Percentiles rank a stretch among this genome's conserved stretches.
These are phyloP conservation scores for Metschnikowia kofuensis DNA, from an alignment of 805 yeast species.

Conservation along the genomic window DNA sequence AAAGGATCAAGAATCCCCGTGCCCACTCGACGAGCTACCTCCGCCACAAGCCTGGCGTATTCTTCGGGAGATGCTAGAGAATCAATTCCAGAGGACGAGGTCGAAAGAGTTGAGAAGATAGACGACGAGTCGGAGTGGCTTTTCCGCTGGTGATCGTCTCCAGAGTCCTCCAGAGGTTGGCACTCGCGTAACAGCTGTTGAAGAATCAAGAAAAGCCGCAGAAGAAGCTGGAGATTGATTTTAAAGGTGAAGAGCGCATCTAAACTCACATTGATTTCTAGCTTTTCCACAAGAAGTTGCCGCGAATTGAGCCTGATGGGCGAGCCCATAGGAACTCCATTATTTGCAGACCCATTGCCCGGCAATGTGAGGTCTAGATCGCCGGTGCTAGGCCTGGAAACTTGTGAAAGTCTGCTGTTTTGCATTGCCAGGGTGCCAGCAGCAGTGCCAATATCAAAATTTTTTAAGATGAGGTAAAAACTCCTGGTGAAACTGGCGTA, in stretches of 20 bases:
- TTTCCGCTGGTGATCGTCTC: constrained; percentile 1
- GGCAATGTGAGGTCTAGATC: neutral
- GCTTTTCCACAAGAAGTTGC: constrained; percentile 41
- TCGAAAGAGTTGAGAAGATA: constrained; percentile 32
- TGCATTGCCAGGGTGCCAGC: constrained; percentile 1
- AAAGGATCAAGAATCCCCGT: constrained; percentile 41
- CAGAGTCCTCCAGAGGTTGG: constrained; percentile 1
- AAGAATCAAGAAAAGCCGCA: constrained; percentile 26
- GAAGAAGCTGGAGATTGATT: constrained; percentile 29
- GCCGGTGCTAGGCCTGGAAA: neutral
- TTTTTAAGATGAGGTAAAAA: constrained; percentile 32
- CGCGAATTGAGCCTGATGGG: constrained; percentile 40
- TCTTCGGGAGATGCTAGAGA: constrained; percentile 29
- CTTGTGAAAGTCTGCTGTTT: neutral
- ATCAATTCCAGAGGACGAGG: constrained; percentile 22
- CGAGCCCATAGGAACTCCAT: constrained; percentile 21
- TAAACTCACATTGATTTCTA: constrained; percentile 40
- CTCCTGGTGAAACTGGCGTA: constrained; percentile 35
- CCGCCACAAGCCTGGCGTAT: constrained; percentile 26
- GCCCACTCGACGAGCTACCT: constrained; percentile 27
- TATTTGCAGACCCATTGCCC: constrained; percentile 3
- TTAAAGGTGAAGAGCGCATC: constrained; percentile 40
- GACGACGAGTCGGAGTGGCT: constrained; percentile 29
- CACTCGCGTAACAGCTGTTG: constrained; percentile 21
- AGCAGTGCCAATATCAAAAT: constrained; percentile 36